Conservation (phyloP, 1,139 yeast species). For the Hyphopichia fennica region DNA sequence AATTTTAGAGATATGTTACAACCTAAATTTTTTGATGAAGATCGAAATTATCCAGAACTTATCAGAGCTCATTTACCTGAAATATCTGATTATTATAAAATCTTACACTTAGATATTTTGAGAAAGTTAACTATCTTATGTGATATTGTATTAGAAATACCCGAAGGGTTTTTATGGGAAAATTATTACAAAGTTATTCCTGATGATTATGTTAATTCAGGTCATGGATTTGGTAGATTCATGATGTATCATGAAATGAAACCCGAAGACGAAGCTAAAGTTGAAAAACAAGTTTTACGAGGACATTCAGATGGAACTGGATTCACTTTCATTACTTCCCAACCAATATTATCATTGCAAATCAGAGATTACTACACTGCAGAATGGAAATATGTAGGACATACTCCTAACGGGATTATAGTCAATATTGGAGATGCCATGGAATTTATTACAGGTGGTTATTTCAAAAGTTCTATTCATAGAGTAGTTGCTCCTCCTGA, state of each 20-base stretch:
- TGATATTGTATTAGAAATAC: conserved; percentile 30
- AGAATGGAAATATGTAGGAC: conserved; percentile 28
- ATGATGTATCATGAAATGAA: conserved; percentile 32
- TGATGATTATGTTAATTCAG: conserved; percentile 23
- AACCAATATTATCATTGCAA: conserved; percentile 29
- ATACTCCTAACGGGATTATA: conserved; percentile 24
- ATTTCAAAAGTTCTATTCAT: conserved; percentile 29
- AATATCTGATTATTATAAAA: conserved; percentile 25
- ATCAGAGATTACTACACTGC: conserved; percentile 25
- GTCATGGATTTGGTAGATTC: conserved; percentile 33
- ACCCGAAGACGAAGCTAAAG: conserved; percentile 20
- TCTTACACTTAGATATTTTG: conserved; percentile 23
- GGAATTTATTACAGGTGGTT: conserved; percentile 30
- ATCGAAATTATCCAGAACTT: conserved; percentile 25
- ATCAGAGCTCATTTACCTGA: conserved; percentile 26
- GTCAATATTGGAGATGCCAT: conserved; percentile 30
- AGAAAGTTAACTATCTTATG: conserved; percentile 25
- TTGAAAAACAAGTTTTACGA: conserved; percentile 13
- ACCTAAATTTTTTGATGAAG: conserved; percentile 18
- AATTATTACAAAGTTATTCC: conserved; percentile 26
- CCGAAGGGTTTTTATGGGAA: conserved; percentile 33
- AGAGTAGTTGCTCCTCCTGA: conserved; percentile 29
- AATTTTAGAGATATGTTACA: conserved; percentile 27
- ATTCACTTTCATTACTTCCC: conserved; percentile 28
- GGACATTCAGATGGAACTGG: conserved; percentile 33